Evolutionary conservation across 2,329 filamentous ascomycete species (phyloP).

Genomic region (Ophiostoma pallidulum): DNA sequence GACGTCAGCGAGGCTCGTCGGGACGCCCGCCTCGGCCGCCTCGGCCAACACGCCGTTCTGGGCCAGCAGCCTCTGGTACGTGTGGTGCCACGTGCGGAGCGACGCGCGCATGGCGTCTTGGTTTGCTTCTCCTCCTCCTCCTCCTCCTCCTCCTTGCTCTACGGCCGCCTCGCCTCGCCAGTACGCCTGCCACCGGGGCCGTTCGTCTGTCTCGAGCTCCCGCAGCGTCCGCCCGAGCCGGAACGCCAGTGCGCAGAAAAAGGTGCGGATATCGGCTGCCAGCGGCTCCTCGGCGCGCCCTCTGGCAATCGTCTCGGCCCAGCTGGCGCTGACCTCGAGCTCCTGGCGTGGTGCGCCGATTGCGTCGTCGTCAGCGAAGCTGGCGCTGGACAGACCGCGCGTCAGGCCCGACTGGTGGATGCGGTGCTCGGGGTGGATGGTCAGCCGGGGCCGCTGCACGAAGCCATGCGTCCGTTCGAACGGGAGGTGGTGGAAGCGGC

Average conservation of each 20-base stretch:
- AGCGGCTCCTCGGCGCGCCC: slow-evolving; percentile 3
- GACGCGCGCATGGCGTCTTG: not conserved
- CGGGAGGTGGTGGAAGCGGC: slow-evolving; percentile 11
- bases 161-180: too few species aligned
- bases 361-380: slow-evolving; percentile 14
- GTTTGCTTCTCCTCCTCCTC: not conserved
- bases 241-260: slow-evolving; percentile 21
- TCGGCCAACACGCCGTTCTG: not conserved
- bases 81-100: slow-evolving; percentile 8
- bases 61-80: slow-evolving; percentile 4
- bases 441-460: slow-evolving; percentile 20
- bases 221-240: slow-evolving; percentile 22
- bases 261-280: slow-evolving; percentile 15
- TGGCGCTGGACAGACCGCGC: not conserved
- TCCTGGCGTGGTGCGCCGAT: slow-evolving; percentile 15
- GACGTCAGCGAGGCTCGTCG: slow-evolving; percentile 21
- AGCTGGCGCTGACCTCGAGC: slow-evolving; percentile 12
- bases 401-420: slow-evolving; percentile 6
- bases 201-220: slow-evolving; percentile 13
- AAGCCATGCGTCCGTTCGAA: slow-evolving; percentile 16
- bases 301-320: slow-evolving; percentile 12
- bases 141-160: too few species aligned
- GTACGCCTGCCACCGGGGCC: slow-evolving; percentile 1
- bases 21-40: slow-evolving; percentile 3
- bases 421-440: slow-evolving; percentile 26